phyloP scores from a whole-genome alignment of 495 filamentous ascomycete species.

The Melanomma pulvis-pyrius region DNA sequence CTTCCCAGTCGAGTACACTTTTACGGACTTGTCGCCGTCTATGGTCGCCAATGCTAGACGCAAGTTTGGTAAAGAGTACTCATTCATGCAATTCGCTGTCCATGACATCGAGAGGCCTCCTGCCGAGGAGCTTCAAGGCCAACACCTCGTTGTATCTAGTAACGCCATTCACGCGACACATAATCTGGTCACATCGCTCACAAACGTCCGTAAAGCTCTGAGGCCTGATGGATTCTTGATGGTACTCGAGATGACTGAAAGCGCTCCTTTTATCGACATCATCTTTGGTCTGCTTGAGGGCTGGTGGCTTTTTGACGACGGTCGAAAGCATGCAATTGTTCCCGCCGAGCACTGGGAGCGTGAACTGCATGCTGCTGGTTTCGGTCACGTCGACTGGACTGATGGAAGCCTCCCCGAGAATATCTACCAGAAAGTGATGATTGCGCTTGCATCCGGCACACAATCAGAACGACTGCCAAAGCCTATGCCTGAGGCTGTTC shows the following conservation, averaged over 20 bases:
- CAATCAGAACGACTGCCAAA: neutral
- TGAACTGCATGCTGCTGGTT: neutral
- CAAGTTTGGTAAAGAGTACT: constrained; percentile 34
- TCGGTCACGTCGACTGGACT: neutral
- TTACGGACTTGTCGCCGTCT: constrained; percentile 49
- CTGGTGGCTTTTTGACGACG: constrained; percentile 48
- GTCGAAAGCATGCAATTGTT: constrained; percentile 40
- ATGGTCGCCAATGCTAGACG: constrained; percentile 25
- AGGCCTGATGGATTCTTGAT: constrained; percentile 5
- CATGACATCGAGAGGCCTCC: constrained; percentile 32
- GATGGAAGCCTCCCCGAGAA: neutral
- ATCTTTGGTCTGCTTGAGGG: constrained; percentile 46
- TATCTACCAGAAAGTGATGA: neutral
- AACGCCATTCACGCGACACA: constrained; percentile 54
- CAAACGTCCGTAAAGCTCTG: neutral
- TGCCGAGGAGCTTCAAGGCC: constrained; percentile 29
- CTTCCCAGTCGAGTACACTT: constrained; percentile 47
- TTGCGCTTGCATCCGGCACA: neutral
- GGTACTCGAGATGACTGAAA: constrained; percentile 23
- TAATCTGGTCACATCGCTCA: constrained; percentile 32
- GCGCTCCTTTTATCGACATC: constrained; percentile 43
- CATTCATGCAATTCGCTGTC: constrained; percentile 23
- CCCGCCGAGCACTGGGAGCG: constrained; percentile 1
- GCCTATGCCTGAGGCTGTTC: too few relatives aligned
- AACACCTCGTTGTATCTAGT: constrained; percentile 47